Base-by-base conservation (phyloP, 2,329 filamentous ascomycete species). In the Diaporthe helianthi region DNA sequence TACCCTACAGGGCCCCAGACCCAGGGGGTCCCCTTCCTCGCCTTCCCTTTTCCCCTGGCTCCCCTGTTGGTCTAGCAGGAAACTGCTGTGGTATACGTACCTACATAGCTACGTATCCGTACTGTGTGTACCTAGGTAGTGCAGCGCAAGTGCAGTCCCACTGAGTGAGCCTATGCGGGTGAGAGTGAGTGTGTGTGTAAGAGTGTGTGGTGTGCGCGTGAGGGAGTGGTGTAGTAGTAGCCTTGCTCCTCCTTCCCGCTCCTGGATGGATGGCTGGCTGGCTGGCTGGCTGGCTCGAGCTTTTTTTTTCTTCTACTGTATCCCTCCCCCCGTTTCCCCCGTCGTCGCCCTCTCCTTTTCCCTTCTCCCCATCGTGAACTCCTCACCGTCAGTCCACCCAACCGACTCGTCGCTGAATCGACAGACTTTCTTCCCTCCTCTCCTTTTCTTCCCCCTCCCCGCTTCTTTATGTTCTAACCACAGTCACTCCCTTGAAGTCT, bases 401-500 rank as follows among this genome's bases (percentile, higher is more conserved):
- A 29, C 38, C 36, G 33, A 51, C 52, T 69, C 71, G 73, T 73
- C 72, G 74, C 71, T 73, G 72, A 68, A 72, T 74, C 74, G 70
- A 76, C 72, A 70, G 66, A 72, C 71, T 68, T 61, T 73, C 46
- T 72, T 69, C 69, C 71, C 71, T 72, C 73, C 73, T 69, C 72
- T 76, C 75, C 73, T 78, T 74, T 76, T 76, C 79, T 82, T 81
- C 77, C 79, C 77, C 79, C 82, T 82, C 66, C 70, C 68, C 64
- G 64, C 65, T 71, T 67, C 68, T 71, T 71, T 69, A 72, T 72
- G 71, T 78, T 78, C 80, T 84, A 80, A 78, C 76, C 76, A 78
- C 78, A 84, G 83, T 86, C 84, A 80, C 80, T 86, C 83, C 79
- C 83, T 86, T 84, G 79, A 78, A 78, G 73, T 52, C 76, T 76